Evolutionary conservation across 345 rosid genomes (phyloP), one percentile per base, ranked within the genome.

Genomic region (Salix dunnii): DNA sequence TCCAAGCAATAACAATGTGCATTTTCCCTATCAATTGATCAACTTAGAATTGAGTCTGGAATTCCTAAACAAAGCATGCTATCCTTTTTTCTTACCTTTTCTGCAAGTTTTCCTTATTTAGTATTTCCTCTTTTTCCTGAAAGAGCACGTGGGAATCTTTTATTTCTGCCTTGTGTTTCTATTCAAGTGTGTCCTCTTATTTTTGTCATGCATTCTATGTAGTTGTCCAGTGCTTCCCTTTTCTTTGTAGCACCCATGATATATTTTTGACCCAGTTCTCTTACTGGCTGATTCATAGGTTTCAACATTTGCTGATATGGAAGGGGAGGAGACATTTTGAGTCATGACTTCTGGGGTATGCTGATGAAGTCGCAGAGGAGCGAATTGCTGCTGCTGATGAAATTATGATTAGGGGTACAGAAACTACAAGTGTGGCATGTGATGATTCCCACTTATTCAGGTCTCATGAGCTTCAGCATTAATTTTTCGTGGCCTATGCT

Each of bases 271-370:
- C 40, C 43, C 40, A 14, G 17, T 65, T 12, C 68, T 23, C 58
- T 30, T 20, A 21, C 42, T 64, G 64, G 40, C 38, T 9, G 18
- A 23, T 40, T 4, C 76, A 36, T 60, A 96, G 99, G 97, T 94
- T 71, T 92, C 97, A 65, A 96, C 99, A 71, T 96, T 96, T 85
- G 98, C 97, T 76, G 99, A 96, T 77, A 96, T 92, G 98, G 98
- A 96, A 80, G 99, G 99, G 2, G 97, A 96, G 60, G 99, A 94
- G 83, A 96, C 99, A 68, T 96, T 96, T 89, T 81, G 99, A 96
- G 85, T 78, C 93, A 1, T 88, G 96, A 72, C 77, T 92, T 73
- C 91, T 92, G 63, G 99, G 98, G 66, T 72, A 74, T 77, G 97
- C 99, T 38, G 92, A 92, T 63, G 97, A 96, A 82, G 97, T 96